phyloP scores from a whole-genome alignment of 345 rosid species.

The Euphorbia pulcherrima region DNA sequence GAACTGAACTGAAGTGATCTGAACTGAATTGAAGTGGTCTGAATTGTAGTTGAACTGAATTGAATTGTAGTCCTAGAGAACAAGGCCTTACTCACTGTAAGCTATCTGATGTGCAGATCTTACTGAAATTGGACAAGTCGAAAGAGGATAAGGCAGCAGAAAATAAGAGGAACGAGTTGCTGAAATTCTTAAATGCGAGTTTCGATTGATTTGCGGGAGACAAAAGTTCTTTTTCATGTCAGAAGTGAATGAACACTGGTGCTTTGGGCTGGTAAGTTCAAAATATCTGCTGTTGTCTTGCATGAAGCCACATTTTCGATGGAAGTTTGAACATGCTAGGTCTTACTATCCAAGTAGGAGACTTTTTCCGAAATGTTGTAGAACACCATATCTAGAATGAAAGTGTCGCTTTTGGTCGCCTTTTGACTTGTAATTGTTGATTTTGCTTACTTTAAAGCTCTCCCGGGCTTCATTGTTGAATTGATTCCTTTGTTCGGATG shows the following conservation, averaged over 20 bases:
- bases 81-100: too few species aligned
- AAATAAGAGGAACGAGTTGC: slow-evolving; percentile 77
- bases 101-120: slow-evolving; percentile 52
- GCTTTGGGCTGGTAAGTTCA: not conserved
- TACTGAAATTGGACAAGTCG: slow-evolving; percentile 82
- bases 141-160: slow-evolving; percentile 96
- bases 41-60: too few species aligned
- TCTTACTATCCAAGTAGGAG: not conserved
- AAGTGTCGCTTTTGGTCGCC: not conserved
- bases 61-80: too few species aligned
- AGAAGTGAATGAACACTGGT: not conserved
- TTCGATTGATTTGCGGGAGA: slow-evolving; percentile 54
- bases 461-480: not conserved
- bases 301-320: not conserved
- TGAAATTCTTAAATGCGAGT: slow-evolving; percentile 94
- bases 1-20: too few species aligned
- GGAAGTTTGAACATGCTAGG: not conserved
- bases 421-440: not conserved
- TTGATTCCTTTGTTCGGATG: not conserved
- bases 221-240: not conserved
- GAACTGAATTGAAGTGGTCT: too few species aligned
- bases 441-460: too few species aligned
- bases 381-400: not conserved
- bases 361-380: not conserved
- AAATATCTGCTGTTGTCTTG: not conserved